phyloP scores from a whole-genome alignment of 441 rosid species.

The Isatis lusitanica region DNA sequence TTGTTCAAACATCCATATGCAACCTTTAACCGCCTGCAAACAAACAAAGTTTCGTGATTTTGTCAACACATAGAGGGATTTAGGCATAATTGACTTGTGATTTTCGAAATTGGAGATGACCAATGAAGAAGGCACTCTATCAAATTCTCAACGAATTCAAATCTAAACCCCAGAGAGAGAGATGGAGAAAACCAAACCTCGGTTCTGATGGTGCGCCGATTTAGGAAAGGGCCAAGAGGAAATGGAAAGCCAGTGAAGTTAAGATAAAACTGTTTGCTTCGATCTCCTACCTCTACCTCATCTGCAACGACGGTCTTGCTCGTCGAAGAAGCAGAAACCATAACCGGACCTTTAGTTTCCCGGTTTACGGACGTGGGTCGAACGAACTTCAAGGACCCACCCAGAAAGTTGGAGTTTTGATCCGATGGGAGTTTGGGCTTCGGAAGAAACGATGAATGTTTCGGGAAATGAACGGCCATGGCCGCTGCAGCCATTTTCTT shows the following conservation, averaged over 20 bases:
- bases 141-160: background rate
- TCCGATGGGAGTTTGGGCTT: slow-evolving; percentile 44
- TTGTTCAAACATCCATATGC: slow-evolving; percentile 95
- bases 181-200: slow-evolving; percentile 52
- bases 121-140: no score
- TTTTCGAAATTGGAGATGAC: background rate
- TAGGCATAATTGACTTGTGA: background rate
- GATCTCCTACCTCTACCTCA: slow-evolving; percentile 21
- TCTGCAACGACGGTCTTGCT: slow-evolving; percentile 31
- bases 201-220: slow-evolving; percentile 79
- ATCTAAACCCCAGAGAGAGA: background rate
- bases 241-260: slow-evolving; percentile 95
- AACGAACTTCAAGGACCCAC: slow-evolving; percentile 49
- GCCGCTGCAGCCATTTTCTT: slow-evolving; percentile 52
- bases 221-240: slow-evolving; percentile 97
- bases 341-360: slow-evolving; percentile 41
- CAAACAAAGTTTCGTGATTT: background rate
- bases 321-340: slow-evolving; percentile 51
- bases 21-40: slow-evolving; percentile 74
- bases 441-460: slow-evolving; percentile 42
- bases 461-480: slow-evolving; percentile 57
- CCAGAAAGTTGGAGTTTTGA: slow-evolving; percentile 41
- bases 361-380: slow-evolving; percentile 46
- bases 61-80: background rate
- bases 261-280: slow-evolving; percentile 64